phyloP scores from a whole-genome alignment of 805 yeast species.

The Candida endomychidarum region DNA sequence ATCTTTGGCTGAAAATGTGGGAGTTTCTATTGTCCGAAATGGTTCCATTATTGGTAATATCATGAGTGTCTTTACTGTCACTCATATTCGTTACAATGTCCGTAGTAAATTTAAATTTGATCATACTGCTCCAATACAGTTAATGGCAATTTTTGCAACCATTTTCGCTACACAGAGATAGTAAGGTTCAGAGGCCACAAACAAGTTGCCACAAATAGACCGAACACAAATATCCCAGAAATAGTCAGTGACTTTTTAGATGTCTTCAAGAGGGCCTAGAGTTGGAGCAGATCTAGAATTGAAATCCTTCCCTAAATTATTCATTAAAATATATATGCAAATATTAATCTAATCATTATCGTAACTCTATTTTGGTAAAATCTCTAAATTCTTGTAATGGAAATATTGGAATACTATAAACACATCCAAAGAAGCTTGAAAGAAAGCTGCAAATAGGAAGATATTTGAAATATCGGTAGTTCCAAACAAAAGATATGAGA shows the following conservation, averaged over 20 bases:
- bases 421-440: conserved; percentile 75
- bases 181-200: neutral
- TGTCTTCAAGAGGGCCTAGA: too few species aligned
- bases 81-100: too few species aligned
- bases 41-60: too few species aligned
- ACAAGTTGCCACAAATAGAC: too few species aligned
- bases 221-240: too few species aligned
- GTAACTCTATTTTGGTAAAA: conserved; percentile 4
- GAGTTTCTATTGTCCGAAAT: too few species aligned
- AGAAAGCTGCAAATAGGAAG: conserved; percentile 68
- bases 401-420: conserved; percentile 72
- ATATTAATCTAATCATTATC: conserved; percentile 1
- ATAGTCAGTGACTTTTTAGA: too few species aligned
- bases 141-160: too few species aligned
- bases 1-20: neutral
- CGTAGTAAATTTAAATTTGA: too few species aligned
- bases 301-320: neutral
- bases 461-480: conserved; percentile 65
- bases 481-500: conserved; percentile 72
- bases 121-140: too few species aligned
- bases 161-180: neutral
- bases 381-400: conserved; percentile 43
- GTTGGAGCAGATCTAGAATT: too few species aligned
- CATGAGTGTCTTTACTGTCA: too few species aligned
- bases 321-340: conserved; percentile 1